phyloP scores from a whole-genome alignment of 805 yeast species.

The Candida awuae region DNA sequence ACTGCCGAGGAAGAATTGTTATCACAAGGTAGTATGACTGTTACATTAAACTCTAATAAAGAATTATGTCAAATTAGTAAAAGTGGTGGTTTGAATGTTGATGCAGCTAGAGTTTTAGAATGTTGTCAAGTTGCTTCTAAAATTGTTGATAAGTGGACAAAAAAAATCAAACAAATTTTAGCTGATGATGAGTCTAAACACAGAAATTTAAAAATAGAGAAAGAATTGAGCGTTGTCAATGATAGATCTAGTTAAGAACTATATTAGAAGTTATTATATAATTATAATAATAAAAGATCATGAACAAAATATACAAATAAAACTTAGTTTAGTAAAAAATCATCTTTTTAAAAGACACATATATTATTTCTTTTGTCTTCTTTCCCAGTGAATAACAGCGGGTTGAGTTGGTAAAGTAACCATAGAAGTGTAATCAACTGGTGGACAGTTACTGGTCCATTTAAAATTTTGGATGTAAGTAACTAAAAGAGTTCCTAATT shows the following conservation, averaged over 20 bases:
- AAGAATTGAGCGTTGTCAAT: conserved; percentile 28
- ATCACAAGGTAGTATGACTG: conserved; percentile 71
- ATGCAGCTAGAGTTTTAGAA: conserved; percentile 57
- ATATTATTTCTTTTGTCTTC: conserved; percentile 33
- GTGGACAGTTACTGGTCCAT: conserved; percentile 67
- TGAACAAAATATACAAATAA: neutral
- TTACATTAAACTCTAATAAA: conserved; percentile 82
- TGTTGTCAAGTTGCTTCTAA: conserved; percentile 60
- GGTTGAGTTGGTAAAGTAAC: conserved; percentile 84
- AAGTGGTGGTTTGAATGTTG: conserved; percentile 83
- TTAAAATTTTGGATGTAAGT: conserved; percentile 66
- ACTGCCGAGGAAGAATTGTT: conserved; percentile 67
- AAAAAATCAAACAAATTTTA: conserved; percentile 48
- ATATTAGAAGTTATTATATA: neutral
- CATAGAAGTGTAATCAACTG: conserved; percentile 80
- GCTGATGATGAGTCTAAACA: conserved; percentile 40
- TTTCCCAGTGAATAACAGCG: conserved; percentile 63
- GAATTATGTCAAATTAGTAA: conserved; percentile 87
- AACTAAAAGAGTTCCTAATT: conserved; percentile 76
- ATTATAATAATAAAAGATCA: neutral
- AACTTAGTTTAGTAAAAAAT: neutral
- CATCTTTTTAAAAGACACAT: neutral
- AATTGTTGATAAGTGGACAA: conserved; percentile 57
- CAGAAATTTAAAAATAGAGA: conserved; percentile 16
- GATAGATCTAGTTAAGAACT: conserved; percentile 17